Evolutionary conservation across 208 protist genomes (phyloP), one percentile per base, ranked within the genome.

Genomic region (Wallacemonas rigidus): DNA sequence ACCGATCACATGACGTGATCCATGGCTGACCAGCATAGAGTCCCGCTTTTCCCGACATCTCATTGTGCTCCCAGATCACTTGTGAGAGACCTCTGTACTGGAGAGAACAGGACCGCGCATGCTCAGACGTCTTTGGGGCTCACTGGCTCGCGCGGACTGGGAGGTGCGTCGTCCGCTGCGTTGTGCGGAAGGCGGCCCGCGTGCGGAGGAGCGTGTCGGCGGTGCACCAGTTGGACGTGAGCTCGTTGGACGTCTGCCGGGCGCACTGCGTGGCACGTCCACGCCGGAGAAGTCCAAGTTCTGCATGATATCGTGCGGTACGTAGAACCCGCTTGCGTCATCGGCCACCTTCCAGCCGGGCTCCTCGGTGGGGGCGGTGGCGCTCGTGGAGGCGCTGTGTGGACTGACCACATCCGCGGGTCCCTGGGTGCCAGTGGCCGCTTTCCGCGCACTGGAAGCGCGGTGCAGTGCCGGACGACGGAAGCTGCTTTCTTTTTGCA

Each of bases 401-500:
- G 48, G 48, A 53, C 48, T 15, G 11, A 15, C 15, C 48, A 9
- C 48, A 15, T 15, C 15, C 48, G 11, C 48, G 9, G 48, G 15
- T 53, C 48, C 48, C 11, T 15, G 9, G 48, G 11, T 15, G 15
- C 48, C 15, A 53, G 0, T 53, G 9, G 48, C 1, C 15, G 11
- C 48, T 53, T 58, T 58, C 6, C n/a, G 6, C n/a, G 53, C 26
- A 1, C 26, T 38, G 53, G n/a, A 0, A 8, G 53, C 14, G 26
- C 53, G 14, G 8, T 44, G 56, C 7, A 43, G 44, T 11, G 51
- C 15, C 3, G 63, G 41, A 26, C 41, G n/a, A 15, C 40, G 63
- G 47, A 72, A 71, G 64, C 69, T 71, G 51, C 70, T 80, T 9
- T 50, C 43, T 11, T 72, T 75, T 50, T 58, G 57, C 36, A 80